Base-by-base conservation (phyloP, 257 asterid species). In the Solanum verrucosum region DNA sequence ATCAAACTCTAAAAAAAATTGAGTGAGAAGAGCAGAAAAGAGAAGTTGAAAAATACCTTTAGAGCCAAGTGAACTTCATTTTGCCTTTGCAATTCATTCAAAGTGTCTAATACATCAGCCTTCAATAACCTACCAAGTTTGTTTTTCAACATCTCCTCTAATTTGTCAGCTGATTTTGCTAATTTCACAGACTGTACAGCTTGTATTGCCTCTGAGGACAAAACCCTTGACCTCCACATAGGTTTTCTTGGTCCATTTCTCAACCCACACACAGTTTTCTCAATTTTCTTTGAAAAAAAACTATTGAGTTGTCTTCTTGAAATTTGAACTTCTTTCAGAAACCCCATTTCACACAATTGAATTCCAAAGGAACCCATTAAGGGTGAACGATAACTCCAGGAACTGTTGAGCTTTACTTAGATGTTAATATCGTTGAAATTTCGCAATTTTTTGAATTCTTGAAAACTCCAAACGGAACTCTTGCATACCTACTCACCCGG, bases 101-200 rank as follows among this genome's bases (percentile, higher is more conserved):
- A 87, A 8, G 95, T 49, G 84, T 93, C 95, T 91, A 93, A 82
- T 87, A 95, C 90, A 88, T 95, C 98, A 85, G 93, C 93, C 90
- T 93, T 95, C 91, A 95, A 87, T 85, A 95, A 95, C 93, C 98
- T 93, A 89, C 88, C 72, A 86, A 95, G 88, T 89, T 91, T 93
- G 79, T 16, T 90, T 88, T 52, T 59, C 86, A 94, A 91, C 38
- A 94, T 92, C 3, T 87, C 92, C 59, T 91, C 93, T 90, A 94
- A 74, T 87, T 88, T 92, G 31, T 91, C 71, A 42, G 93, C 84
- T 25, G 96, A 92, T 29, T 88, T 91, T 3, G 98, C 95, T 91
- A 95, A 84, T 90, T 94, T 95, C 87, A 94, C 84, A 46, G 95
- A 93, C 34, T 95, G 97, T 18, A 95, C 97, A n/a, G 93, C 97